Evolutionary conservation across 1,284 basidiomycete species (phyloP), one percentile per base, ranked within the genome.

Genomic region (Vanrija pseudolonga): DNA sequence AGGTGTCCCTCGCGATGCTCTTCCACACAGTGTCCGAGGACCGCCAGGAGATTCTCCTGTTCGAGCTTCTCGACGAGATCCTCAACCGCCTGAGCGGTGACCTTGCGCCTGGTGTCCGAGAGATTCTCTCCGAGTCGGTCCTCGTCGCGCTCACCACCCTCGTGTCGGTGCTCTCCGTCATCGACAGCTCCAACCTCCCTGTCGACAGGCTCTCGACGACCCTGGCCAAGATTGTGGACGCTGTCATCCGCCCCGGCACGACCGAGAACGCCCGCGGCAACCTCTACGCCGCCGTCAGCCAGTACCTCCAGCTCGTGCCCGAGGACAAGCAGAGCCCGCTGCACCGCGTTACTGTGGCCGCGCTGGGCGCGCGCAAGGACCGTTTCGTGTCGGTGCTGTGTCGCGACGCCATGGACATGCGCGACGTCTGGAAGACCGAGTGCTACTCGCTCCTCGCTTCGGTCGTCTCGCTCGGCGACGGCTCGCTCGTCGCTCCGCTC

Each of bases 181-280:
- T 84, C 9, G 84, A 86, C 55, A 76, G 80, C 1, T 80, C 84
- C 7, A 85, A 85, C 12, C 74, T 93, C 14, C 90, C 91, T 2
- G 82, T 84, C 0, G 94, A 97, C 66, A 82, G 90, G 32, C 77
- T 98, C 7, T 83, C 85, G 52, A 76, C 83, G 1, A 84, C 93
- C 36, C 80, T 97, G n/a, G 84, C 85, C 32, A 85, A 82, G 59
- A 79, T 93, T 23, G 69, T 96, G 53, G 86, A 90, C 56, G 88
- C 86, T 41, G 82, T 93, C 47, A 69, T 89, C 50, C 84, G 88
- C 56, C 86, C 84, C 51, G 88, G 87, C 53, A 87, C 85, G 5
- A 83, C 87, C n/a, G 90, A 93, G 64, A 79, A 89, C 47, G 87
- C 93, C n/a, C 85, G 94, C n/a, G 94, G 94, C 12, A 97, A 98